phyloP scores from a whole-genome alignment of 257 asterid species.

The Solanum peruvianum region DNA sequence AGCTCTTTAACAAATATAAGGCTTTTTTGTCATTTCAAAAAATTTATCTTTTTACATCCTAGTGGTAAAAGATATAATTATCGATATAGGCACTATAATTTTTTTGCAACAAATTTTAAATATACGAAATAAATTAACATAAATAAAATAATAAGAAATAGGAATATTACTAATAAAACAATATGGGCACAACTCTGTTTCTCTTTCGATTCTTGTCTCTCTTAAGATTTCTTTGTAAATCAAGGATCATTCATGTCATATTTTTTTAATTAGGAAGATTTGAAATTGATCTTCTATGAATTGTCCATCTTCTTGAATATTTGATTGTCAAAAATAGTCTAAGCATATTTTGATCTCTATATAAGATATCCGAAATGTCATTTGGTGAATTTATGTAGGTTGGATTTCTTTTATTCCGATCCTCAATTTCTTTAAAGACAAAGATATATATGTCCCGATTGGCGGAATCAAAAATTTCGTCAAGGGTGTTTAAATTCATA shows the following conservation, averaged over 20 bases:
- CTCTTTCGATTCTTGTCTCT: no score
- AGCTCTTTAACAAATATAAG: background rate
- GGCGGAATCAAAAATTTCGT: accelerated
- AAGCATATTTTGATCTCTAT: background rate
- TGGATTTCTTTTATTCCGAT: background rate
- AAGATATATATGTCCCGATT: background rate
- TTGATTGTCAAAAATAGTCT: background rate
- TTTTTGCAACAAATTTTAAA: background rate
- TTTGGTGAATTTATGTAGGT: background rate
- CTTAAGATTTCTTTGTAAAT: background rate
- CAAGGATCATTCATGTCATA: background rate
- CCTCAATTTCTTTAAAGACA: background rate
- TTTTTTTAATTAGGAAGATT: no score
- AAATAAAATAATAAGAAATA: no score
- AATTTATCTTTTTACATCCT: background rate
- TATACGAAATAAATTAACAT: no score
- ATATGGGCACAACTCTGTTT: background rate
- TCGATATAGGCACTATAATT: background rate
- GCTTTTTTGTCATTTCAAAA: no score
- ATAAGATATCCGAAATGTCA: background rate
- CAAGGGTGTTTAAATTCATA: background rate
- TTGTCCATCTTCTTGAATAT: background rate
- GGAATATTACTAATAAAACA: no score
- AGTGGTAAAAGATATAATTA: background rate
- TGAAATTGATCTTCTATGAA: background rate